Base-by-base conservation (phyloP, 768 basidiomycete species). In the Lactarius vividus region DNA sequence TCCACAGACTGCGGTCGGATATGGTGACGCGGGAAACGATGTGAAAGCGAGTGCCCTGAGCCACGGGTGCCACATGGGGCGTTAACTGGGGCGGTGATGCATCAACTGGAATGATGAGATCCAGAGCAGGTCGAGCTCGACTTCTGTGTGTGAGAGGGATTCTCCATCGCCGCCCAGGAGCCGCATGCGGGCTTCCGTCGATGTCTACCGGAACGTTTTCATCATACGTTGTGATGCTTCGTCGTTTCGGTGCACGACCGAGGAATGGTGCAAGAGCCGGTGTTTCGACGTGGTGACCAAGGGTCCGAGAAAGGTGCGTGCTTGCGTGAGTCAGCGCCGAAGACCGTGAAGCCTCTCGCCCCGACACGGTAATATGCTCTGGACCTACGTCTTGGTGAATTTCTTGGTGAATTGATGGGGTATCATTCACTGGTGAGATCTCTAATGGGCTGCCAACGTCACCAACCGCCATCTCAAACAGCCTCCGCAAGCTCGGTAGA, bases 401-500 rank as follows among this genome's bases (percentile, higher is more conserved):
- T n/a, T n/a, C n/a, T n/a, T n/a, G n/a, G n/a, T 42, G 53, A 44
- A 42, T 15, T 1, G 29, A 11, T 55, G 31, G 31, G 31, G 55
- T 8, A 35, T 60, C 40, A 46, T 57, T 53, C 46, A 57, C 1
- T 5, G 58, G 11, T 64, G 71, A 11, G 61, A 73, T 56, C 37
- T 69, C 64, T 6, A 68, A 70, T 2, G 76, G 75, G 10, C 71
- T 73, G 46, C 71, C 37, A 23, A 74, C 74, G 28, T 69, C 44
- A 33, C 81, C 82, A 1, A 84, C 83, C 0, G 84, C 84, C 29
- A 80, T 77, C 68, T 84, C 82, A 58, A 84, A 84, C 56, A 85
- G 62, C 59, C 81, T 71, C 62, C 78, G 73, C 55, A 84, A 67
- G 58, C 84, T 81, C 18, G 81, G 81, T n/a, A 83, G 70, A 46